A percentile compares a stretch with the other conserved stretches of the same genome.
These are phyloP conservation scores for Talaromyces verruculosus DNA, from an alignment of 2,329 filamentous ascomycete species.

Conservation along the genomic window DNA sequence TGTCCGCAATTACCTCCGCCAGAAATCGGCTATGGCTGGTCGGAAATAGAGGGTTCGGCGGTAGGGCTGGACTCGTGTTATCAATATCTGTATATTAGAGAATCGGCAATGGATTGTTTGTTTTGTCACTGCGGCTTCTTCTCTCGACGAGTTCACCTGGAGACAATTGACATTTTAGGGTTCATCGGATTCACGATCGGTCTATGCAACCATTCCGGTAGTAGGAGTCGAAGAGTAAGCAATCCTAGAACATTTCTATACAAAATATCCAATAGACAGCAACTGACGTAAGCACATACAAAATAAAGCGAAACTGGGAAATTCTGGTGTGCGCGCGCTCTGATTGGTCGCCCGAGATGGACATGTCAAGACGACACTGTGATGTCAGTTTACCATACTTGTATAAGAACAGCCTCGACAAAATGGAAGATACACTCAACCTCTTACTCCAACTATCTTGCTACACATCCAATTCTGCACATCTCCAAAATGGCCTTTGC, in stretches of 20 bases:
- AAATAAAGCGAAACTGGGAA: not conserved
- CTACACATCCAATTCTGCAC: not conserved
- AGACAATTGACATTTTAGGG: not conserved
- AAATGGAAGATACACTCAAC: not conserved
- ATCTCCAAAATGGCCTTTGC: conserved; percentile 54
- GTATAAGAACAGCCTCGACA: not conserved
- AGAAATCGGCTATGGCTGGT: conserved; percentile 49
- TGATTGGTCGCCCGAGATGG: not conserved
- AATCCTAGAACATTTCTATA: not conserved
- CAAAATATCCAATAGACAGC: not conserved
- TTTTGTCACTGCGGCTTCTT: not conserved
- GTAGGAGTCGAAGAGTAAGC: no score
- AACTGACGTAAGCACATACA: not conserved
- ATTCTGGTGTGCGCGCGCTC: not conserved
- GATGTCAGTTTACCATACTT: not conserved
- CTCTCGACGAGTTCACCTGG: not conserved
- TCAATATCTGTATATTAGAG: conserved; percentile 10
- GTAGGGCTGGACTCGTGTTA: not conserved
- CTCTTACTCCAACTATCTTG: not conserved
- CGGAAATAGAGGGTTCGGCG: conserved; percentile 15
- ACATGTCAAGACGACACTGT: not conserved
- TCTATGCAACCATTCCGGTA: no score
- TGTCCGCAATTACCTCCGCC: conserved; percentile 65
- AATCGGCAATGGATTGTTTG: conserved; percentile 1
- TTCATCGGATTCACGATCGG: no score